Evolutionary conservation across 1,284 basidiomycete species (phyloP), one percentile per base, ranked within the genome.

Genomic region (Boletus sp.): DNA sequence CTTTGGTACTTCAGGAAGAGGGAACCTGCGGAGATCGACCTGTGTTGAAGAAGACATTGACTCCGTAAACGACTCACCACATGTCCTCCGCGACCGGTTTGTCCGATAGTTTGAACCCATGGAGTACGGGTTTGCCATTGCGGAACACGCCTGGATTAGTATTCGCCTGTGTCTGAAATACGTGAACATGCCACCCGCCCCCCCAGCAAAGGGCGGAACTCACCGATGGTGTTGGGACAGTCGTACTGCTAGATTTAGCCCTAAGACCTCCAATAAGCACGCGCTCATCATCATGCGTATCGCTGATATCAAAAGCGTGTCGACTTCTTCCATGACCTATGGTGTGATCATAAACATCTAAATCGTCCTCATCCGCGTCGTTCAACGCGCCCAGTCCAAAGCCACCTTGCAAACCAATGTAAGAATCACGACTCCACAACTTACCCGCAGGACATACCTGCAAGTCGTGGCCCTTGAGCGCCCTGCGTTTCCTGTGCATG

Each of bases 341-440:
- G 44, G 73, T 56, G 46, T 74, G 74, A 64, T 91, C 89, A 67
- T 96, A 96, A 1, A 95, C 80, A 66, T 95, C 93, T 29, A 94
- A 64, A 65, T 96, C 93, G 66, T 96, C 94, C 55, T 96, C 92
- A 47, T 94, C 93, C 0, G 89, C 90, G 56, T 92, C 89, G 67
- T 94, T 94, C 44, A 92, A 73, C 1, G 88, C 91, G n/a, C 91
- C 91, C 6, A 94, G 77, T 29, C 92, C 92, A 67, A 94, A 94
- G 0, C 91, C 91, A 66, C 86, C 90, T 91, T 50, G 51, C 15
- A 37, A 53, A 31, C 56, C 39, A 22, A 44, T n/a, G 20, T 61
- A 29, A 61, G 59, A 47, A 31, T 16, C 4, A 47, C 24, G 11
- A 20, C 31, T 27, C 24, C 58, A 57, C 55, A 36, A 48, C 22